Percentiles rank a stretch among this genome's conserved stretches.
These are phyloP conservation scores for Prosopis cineraria DNA, from an alignment of 306 rosid species.

Conservation along the genomic window DNA sequence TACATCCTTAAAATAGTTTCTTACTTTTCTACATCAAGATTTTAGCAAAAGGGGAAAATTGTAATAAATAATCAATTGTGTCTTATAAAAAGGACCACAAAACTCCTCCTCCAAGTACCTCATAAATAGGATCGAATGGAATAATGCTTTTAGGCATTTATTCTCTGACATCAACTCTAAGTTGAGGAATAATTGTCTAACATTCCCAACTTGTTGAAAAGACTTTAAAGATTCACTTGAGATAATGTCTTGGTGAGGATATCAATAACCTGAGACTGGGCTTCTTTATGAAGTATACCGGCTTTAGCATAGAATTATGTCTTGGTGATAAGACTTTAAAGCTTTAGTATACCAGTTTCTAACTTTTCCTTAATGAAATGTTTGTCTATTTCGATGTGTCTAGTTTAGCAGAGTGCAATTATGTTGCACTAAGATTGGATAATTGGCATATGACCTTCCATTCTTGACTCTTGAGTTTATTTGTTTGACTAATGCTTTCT, in stretches of 20 bases:
- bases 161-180: not conserved
- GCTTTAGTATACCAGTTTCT: not conserved
- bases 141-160: not conserved
- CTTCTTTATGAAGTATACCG: not conserved
- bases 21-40: no score
- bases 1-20: no score
- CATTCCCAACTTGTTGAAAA: not conserved
- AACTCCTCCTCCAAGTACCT: no score
- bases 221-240: not conserved
- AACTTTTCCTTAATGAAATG: not conserved
- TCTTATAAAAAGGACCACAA: no score
- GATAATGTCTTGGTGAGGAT: not conserved
- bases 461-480: not conserved
- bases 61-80: no score
- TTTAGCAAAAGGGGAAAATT: no score
- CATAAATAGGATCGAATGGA: no score
- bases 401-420: not conserved
- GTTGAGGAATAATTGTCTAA: not conserved
- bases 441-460: not conserved
- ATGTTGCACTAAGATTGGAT: not conserved
- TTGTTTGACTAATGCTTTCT: not conserved
- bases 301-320: not conserved
- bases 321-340: not conserved
- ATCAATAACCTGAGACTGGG: not conserved
- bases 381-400: not conserved